Evolutionary conservation across 2,329 filamentous ascomycete genomes (phyloP), one percentile per base, ranked within the genome.

Genomic region (Aureobasidium sp.): DNA sequence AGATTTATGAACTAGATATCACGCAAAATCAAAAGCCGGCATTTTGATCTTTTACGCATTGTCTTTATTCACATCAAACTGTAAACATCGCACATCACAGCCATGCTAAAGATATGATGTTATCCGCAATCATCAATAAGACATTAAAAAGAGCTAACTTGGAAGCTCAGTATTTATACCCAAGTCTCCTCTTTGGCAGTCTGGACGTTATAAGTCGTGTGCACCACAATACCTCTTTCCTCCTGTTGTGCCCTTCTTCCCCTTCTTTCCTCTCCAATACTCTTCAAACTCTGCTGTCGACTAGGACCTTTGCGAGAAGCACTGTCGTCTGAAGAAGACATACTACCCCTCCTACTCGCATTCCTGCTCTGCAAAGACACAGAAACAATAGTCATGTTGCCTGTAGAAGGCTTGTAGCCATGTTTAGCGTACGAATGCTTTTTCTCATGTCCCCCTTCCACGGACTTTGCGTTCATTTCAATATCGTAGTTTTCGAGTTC

Each of bases 211-310:
- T 44, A 57, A 57, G 9, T 57, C 15, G 53, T 44, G 15, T 57
- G 53, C 53, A 57, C 53, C 39, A 45, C 29, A 45, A 57, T 57
- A 7, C 49, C 35, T 27, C 53, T 39, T 17, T 44, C 53, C 12
- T 45, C 40, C 27, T 19, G 33, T 5, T 22, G 31, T 22, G 2
- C 31, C 15, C 24, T 54, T 15, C 50, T 31, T 0, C 39, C 35
- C n/a, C 29, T 33, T 11, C 40, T 35, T 4, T 45, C 53, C 17
- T 44, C 40, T 11, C 22, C 19, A 31, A 57, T 22, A 33, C 53
- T 57, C 53, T n/a, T 57, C 53, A 57, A 35, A 45, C 53, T 57
- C 11, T 33, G 22, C 29, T 57, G 24, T 22, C 53, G 44, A n/a
- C 27, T 19, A 17, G 33, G 37, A 15, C 50, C 39, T 7, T 42